These are phyloP conservation scores for Plasmodium adleri DNA, from an alignment of 169 alveolate genomes.

Conservation along the genomic window DNA sequence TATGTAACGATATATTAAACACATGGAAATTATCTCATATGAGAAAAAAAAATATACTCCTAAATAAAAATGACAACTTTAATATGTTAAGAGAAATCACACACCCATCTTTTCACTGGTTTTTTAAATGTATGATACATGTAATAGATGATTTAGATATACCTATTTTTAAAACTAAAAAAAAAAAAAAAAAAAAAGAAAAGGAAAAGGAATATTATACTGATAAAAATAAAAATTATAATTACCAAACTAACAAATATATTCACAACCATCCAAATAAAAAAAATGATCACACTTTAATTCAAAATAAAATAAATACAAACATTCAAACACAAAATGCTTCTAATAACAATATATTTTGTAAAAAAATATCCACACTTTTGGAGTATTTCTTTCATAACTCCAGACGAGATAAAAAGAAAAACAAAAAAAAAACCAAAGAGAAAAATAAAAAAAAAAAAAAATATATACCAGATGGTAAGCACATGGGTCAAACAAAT, in stretches of 20 bases:
- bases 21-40: slow-evolving; percentile 76
- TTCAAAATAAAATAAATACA: background rate
- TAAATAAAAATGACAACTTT: slow-evolving; percentile 67
- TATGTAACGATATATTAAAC: slow-evolving; percentile 79
- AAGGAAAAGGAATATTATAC: background rate
- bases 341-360: background rate
- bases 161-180: slow-evolving; percentile 14
- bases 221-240: slow-evolving; percentile 12
- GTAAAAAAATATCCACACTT: slow-evolving; percentile 1
- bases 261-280: background rate
- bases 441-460: background rate
- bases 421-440: background rate
- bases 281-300: background rate
- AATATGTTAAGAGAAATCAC: slow-evolving; percentile 78
- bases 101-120: slow-evolving; percentile 83
- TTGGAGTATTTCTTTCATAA: slow-evolving; percentile 3
- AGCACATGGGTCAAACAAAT: background rate
- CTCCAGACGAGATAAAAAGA: background rate
- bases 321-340: background rate
- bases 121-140: slow-evolving; percentile 64
- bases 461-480: no score
- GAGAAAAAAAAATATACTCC: slow-evolving; percentile 71
- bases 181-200: background rate
- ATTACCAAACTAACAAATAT: background rate
- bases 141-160: slow-evolving; percentile 76